Conservation (phyloP, 345 rosid genomes). For the Cochlearia excelsa region DNA sequence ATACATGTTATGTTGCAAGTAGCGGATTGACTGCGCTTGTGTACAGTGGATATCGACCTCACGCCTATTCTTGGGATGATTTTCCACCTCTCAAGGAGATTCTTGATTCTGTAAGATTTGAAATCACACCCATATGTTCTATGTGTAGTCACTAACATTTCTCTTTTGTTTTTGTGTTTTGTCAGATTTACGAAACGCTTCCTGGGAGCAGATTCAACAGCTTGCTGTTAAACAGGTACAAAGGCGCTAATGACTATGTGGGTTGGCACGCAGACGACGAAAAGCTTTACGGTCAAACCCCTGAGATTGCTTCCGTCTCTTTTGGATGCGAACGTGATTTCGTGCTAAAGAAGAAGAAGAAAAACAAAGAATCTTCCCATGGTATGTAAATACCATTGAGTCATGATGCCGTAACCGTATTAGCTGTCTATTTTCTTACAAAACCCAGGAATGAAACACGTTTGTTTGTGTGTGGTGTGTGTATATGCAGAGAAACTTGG, state of each 20-base stretch:
- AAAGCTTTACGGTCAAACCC: conserved; percentile 62
- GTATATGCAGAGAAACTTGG: conserved; percentile 34
- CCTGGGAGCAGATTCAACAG: conserved; percentile 87
- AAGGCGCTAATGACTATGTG: conserved; percentile 69
- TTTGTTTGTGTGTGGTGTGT: conserved; percentile 1
- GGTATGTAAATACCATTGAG: conserved; percentile 34
- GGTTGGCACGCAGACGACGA: conserved; percentile 96
- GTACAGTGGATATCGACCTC: conserved; percentile 74
- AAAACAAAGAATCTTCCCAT: conserved; percentile 40
- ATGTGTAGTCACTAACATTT: neutral
- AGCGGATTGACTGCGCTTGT: conserved; percentile 52
- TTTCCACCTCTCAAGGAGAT: conserved; percentile 79
- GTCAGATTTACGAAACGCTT: conserved; percentile 62
- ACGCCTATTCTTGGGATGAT: conserved; percentile 74
- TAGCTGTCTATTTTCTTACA: neutral
- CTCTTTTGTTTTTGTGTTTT: conserved; percentile 25
- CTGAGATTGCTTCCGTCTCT: conserved; percentile 78
- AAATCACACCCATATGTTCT: neutral
- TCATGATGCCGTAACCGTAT: neutral
- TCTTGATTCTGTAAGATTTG: conserved; percentile 52
- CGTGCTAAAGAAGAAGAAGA: conserved; percentile 72
- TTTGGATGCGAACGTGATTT: conserved; percentile 92
- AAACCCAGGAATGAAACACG: neutral
- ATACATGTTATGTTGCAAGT: conserved; percentile 73
- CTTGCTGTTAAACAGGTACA: conserved; percentile 73